phyloP scores from a whole-genome alignment of 2,329 filamentous ascomycete genomes.

The Penicillium capsulatum region DNA sequence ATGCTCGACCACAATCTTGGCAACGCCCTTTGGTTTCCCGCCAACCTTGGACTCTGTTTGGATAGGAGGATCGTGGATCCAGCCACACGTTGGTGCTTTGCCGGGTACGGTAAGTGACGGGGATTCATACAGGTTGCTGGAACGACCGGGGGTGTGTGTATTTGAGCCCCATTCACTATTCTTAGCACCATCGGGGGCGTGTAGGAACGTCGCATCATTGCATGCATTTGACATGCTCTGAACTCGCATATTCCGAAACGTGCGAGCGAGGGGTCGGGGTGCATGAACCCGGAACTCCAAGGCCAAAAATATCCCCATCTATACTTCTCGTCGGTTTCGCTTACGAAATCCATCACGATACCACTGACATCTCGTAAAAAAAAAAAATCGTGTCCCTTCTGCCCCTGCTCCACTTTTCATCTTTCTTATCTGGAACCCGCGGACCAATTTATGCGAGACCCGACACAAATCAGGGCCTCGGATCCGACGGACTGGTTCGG shows the following conservation, averaged over 20 bases:
- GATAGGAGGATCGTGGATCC: conserved; percentile 4
- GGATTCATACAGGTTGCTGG: conserved; percentile 1
- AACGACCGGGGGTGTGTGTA: not conserved
- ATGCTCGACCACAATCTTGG: conserved; percentile 10
- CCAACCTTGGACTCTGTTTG: too few relatives aligned
- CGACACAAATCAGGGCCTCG: not conserved
- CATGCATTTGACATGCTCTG: conserved; percentile 7
- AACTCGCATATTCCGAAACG: conserved; percentile 11
- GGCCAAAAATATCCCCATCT: too few relatives aligned
- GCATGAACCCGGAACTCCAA: conserved; percentile 2
- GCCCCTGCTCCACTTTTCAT: conserved; percentile 16
- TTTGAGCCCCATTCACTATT: conserved; percentile 14
- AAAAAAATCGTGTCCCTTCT: conserved; percentile 1
- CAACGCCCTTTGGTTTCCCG: conserved; percentile 1
- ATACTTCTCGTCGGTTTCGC: too few relatives aligned
- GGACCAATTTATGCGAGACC: conserved; percentile 18
- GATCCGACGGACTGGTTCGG: not conserved
- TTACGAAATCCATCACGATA: too few relatives aligned
- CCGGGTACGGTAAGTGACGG: not conserved
- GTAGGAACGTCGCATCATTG: not conserved
- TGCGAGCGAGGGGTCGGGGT: conserved; percentile 6
- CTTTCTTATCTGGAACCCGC: conserved; percentile 8
- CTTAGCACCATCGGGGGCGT: conserved; percentile 5
- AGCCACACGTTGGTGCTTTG: not conserved
- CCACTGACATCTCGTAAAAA: not conserved